Conservation (phyloP, 805 yeast genomes). For the Kazachstania psychrophila region DNA sequence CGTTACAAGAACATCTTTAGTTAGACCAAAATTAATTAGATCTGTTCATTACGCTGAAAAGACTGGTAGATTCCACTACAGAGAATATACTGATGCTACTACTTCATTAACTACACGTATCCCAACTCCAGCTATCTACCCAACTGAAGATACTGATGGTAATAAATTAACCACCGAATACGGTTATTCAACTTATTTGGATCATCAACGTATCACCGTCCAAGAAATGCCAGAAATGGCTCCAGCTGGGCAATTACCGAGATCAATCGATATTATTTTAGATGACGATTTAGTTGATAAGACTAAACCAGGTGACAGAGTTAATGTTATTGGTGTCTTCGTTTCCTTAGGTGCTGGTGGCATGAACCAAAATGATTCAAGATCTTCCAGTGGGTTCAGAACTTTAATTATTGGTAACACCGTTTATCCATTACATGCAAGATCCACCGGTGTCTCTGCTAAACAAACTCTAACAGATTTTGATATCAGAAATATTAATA, state of each 20-base stretch:
- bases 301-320: constrained; percentile 93
- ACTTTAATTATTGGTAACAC: constrained; percentile 85
- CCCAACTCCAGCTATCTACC: constrained; percentile 72
- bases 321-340: constrained; percentile 88
- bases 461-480: constrained; percentile 59
- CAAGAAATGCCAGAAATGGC: constrained; percentile 98
- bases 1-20: constrained; percentile 86
- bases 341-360: constrained; percentile 75
- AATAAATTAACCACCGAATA: constrained; percentile 83
- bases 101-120: constrained; percentile 52
- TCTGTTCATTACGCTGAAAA: constrained; percentile 89
- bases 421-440: constrained; percentile 77
- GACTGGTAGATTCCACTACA: constrained; percentile 74
- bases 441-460: constrained; percentile 77
- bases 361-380: constrained; percentile 20
- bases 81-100: constrained; percentile 89
- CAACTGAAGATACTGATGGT: constrained; percentile 88
- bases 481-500: constrained; percentile 81
- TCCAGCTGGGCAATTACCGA: constrained; percentile 95
- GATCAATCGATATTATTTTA: constrained; percentile 83
- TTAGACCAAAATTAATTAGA: constrained; percentile 82
- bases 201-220: constrained; percentile 85
- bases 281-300: constrained; percentile 91
- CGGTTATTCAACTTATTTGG: constrained; percentile 85
- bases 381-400: constrained; percentile 52